These are phyloP conservation scores for Chara braunii DNA, from an alignment of 139 green algal genomes.

Conservation along the genomic window DNA sequence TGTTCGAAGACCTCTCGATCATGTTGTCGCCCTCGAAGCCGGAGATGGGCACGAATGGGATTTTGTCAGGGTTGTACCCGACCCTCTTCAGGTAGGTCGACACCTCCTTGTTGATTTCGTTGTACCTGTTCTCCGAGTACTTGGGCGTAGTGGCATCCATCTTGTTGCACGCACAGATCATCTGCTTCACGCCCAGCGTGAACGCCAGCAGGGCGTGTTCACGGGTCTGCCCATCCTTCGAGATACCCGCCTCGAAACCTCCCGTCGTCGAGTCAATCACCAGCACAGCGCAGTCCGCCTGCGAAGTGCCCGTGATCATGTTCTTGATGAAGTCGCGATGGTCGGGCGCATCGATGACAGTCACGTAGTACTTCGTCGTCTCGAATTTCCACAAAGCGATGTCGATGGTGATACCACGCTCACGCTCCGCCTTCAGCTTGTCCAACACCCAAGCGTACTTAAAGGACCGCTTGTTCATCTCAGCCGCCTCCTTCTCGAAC, in stretches of 20 bases:
- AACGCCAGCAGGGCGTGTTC: constrained; percentile 96
- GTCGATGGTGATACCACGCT: constrained; percentile 57
- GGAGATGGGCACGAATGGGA: constrained; percentile 96
- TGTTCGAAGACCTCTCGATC: constrained; percentile 87
- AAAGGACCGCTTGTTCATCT: constrained; percentile 80
- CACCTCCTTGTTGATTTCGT: constrained; percentile 97
- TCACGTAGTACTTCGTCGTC: constrained; percentile 96
- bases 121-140: constrained; percentile 88
- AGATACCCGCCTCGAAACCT: constrained; percentile 47
- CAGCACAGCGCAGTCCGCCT: constrained; percentile 63
- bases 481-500: constrained; percentile 78
- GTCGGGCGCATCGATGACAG: constrained; percentile 61
- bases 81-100: constrained; percentile 75
- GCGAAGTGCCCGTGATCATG: constrained; percentile 88
- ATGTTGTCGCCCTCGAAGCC: constrained; percentile 99
- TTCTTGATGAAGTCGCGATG: constrained; percentile 99
- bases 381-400: constrained; percentile 99
- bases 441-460: constrained; percentile 89
- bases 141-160: constrained; percentile 70
- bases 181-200: constrained; percentile 96
- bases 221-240: constrained; percentile 89
- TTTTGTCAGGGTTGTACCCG: constrained; percentile 71
- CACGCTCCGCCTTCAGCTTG: constrained; percentile 69
- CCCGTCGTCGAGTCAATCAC: constrained; percentile 78
- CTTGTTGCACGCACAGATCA: constrained; percentile 74